A percentile compares a stretch with the other conserved stretches of the same genome.
These are phyloP conservation scores for Castanospermum australe DNA, from an alignment of 306 rosid genomes.

Conservation along the genomic window DNA sequence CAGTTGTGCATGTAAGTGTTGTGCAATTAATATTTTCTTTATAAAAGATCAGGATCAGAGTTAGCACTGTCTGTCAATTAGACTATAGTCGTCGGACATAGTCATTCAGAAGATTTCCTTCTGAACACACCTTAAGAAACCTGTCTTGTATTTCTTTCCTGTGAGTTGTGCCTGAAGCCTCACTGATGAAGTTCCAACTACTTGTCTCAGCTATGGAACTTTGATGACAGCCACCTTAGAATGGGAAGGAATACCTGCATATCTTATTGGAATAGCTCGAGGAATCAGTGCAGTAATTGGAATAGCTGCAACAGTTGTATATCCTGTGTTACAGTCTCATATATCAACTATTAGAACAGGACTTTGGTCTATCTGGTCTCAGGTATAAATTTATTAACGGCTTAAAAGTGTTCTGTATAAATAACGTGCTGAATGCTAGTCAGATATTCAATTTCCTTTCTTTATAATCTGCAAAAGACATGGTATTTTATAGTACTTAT, in stretches of 20 bases:
- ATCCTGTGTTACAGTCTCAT: slow-evolving; percentile 62
- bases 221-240: slow-evolving; percentile 89
- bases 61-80: neutral
- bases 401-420: neutral
- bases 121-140: neutral
- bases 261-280: slow-evolving; percentile 66
- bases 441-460: neutral
- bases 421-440: neutral
- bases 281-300: slow-evolving; percentile 77
- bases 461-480: neutral
- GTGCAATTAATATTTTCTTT: neutral
- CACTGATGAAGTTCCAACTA: slow-evolving; percentile 16
- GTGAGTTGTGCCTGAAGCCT: neutral
- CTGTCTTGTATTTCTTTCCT: neutral
- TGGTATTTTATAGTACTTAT: neutral
- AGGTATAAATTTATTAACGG: slow-evolving; percentile 43
- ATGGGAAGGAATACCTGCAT: slow-evolving; percentile 88
- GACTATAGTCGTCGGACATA: neutral
- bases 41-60: neutral
- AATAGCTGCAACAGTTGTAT: slow-evolving; percentile 66
- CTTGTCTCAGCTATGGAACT: slow-evolving; percentile 73
- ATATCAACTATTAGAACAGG: slow-evolving; percentile 70
- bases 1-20: neutral
- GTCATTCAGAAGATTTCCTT: neutral
- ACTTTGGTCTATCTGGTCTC: slow-evolving; percentile 89